These are phyloP conservation scores for Alternaria sp. DNA, from an alignment of 2,329 filamentous ascomycete genomes.

Conservation along the genomic window DNA sequence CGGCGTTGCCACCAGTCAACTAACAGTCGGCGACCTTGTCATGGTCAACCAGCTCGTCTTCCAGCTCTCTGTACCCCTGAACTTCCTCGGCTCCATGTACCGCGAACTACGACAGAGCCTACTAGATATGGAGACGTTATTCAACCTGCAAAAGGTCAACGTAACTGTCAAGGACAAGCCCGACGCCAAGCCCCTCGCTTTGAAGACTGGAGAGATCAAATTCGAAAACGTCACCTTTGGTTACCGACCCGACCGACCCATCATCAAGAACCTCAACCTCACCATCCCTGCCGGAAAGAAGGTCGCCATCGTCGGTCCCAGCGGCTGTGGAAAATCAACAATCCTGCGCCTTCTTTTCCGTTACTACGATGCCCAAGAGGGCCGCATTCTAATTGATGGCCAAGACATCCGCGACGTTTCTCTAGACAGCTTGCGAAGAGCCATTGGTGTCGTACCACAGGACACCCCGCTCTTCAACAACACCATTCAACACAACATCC, in stretches of 20 bases:
- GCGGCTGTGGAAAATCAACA: conserved; percentile 95
- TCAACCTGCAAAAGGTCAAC: conserved; percentile 97
- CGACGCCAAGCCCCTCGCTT: conserved; percentile 74
- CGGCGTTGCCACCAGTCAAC: conserved; percentile 79
- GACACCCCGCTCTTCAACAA: conserved; percentile 98
- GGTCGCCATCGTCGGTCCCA: conserved; percentile 92
- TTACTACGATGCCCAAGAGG: conserved; percentile 87
- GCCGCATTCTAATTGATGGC: conserved; percentile 88
- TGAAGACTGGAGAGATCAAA: conserved; percentile 85
- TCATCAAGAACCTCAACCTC: conserved; percentile 82
- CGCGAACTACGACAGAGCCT: conserved; percentile 93
- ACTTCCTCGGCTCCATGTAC: conserved; percentile 98
- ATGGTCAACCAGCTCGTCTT: conserved; percentile 99
- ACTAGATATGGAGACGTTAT: conserved; percentile 97
- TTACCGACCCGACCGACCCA: conserved; percentile 85
- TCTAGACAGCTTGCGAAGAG: conserved; percentile 80
- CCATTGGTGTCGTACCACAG: conserved; percentile 95
- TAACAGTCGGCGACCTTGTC: conserved; percentile 95
- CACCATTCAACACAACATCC: conserved; percentile 93
- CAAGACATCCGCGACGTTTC: conserved; percentile 88
- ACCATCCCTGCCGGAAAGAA: conserved; percentile 96
- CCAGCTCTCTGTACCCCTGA: conserved; percentile 93
- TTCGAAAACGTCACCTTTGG: conserved; percentile 97
- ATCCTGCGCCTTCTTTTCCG: conserved; percentile 90
- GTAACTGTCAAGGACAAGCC: conserved; percentile 81